Evolutionary conservation across 805 yeast genomes (phyloP), one percentile per base, ranked within the genome.

Genomic region (Isabelozyma gotoi): DNA sequence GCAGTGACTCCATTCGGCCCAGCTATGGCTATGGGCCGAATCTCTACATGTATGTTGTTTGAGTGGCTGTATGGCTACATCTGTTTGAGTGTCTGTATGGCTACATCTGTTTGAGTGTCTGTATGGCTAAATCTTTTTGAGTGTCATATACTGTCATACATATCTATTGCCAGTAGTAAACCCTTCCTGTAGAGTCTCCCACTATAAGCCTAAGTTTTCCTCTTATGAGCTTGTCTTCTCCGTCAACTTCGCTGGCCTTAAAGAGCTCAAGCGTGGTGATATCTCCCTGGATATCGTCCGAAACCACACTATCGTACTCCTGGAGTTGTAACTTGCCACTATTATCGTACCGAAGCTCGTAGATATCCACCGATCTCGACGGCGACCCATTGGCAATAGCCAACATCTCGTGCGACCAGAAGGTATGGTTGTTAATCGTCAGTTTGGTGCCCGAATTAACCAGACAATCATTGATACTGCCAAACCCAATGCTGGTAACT

Each of bases 161-260:
- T 24, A 24, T 24, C 12, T 24, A 24, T n/a, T 24, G 29, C 29
- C 29, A 24, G 10, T 10, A 24, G 43, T 74, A 74, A 3, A 84
- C 73, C 38, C 71, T 63, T 0, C 88, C 88, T 7, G 56, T 53
- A 4, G 65, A 50, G 51, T 82, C 85, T 3, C 87, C 88, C 20
- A 80, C 68, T 7, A 79, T 64, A 19, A 83, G 50, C 42, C 71
- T 74, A 34, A 66, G 41, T 19, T 45, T 59, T 44, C 61, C 81
- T 60, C 67, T 56, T 36, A 50, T 53, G 39, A 58, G 51, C 55
- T 41, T 76, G 15, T 70, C 76, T 21, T 68, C 69, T 15, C 49
- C 39, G 41, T 69, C 73, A 1, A 62, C 49, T 27, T 60, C 65
- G 4, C 56, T 50, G 7, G 49, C 38, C 42, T 67, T 67, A 38